Evolutionary conservation across 2,329 filamentous ascomycete genomes (phyloP), one percentile per base, ranked within the genome.

Genomic region (Pseudogymnoascus destructans): DNA sequence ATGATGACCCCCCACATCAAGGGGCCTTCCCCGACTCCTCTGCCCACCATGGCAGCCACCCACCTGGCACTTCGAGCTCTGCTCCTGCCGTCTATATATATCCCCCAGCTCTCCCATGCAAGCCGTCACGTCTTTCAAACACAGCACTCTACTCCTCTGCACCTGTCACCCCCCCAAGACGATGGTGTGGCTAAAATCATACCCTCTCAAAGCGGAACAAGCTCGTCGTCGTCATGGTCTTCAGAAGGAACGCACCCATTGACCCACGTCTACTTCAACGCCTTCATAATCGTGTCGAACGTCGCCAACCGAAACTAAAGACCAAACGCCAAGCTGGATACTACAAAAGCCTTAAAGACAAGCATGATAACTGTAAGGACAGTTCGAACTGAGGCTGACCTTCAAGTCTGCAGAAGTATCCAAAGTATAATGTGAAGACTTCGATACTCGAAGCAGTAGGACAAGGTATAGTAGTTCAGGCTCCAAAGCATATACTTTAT

Each of bases 241-340:
- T 7, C 1, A 23, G 40, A 49, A 49, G 40, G 40, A 49, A 23
- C 17, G 40, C 40, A 11, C 40, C 3, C 40, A n/a, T 49, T 15
- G 17, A 49, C 10, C 6, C 40, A 49, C 17, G 13, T 11, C 40
- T 49, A 21, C 40, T 49, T 49, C 40, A 25, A 49, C 40, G 59
- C 55, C 60, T 62, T 58, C 23, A 59, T 40, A n/a, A 30, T 42
- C 54, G 40, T 58, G 42, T 62, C 54, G 42, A 62, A 36, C 60
- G 57, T 60, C 57, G 57, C 55, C 54, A 46, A 57, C 59, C 21
- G 17, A 59, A 61, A 21, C 58, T 56, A 35, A n/a, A n/a, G n/a
- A n/a, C n/a, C n/a, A n/a, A n/a, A n/a, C n/a, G n/a, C n/a, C n/a
- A n/a, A n/a, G n/a, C n/a, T n/a, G n/a, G n/a, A n/a, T n/a, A n/a